Evolutionary conservation across 2,329 filamentous ascomycete genomes (phyloP), one percentile per base, ranked within the genome.

Genomic region (Bipolaris zeicola): DNA sequence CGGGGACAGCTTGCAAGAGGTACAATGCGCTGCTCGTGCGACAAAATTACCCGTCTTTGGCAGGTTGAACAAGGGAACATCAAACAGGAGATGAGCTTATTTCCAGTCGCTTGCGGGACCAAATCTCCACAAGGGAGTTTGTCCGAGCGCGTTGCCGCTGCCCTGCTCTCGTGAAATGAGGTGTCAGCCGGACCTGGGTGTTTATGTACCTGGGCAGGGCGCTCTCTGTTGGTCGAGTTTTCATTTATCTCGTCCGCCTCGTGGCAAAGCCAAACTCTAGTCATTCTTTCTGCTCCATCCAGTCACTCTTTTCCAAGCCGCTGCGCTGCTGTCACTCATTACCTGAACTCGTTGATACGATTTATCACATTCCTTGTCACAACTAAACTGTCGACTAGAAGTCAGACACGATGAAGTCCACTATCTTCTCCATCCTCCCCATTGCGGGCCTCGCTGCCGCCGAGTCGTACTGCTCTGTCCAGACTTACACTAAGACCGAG

Each of bases 281-380:
- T 62, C 62, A 60, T 45, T 66, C 63, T 33, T 65, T 44, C 20
- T 24, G 39, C 20, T 22, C 24, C 20, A 13, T 42, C 42, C 26
- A 20, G 42, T 44, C 42, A 44, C 26, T 33, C 42, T 11, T 64
- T 63, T 57, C 60, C 65, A 66, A 66, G 70, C 70, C 64, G 57
- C 60, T 61, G 66, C 59, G 66, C 65, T 70, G 65, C 67, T 67
- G 65, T 58, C 62, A 61, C 64, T 70, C 64, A 47, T 64, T 67
- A 55, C 41, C 16, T 34, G 39, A 37, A 58, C 10, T 55, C 53
- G 49, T 60, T 58, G 48, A 60, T 50, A 52, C 54, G 48, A 54
- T 51, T 33, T 26, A 42, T 34, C 8, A 48, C 55, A 46, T 43
- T 57, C 28, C 7, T 28, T 36, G 14, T 4, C 48, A 50, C 16